phyloP scores from a whole-genome alignment of 2,329 filamentous ascomycete species.

The Ceratocystis cubensis region DNA sequence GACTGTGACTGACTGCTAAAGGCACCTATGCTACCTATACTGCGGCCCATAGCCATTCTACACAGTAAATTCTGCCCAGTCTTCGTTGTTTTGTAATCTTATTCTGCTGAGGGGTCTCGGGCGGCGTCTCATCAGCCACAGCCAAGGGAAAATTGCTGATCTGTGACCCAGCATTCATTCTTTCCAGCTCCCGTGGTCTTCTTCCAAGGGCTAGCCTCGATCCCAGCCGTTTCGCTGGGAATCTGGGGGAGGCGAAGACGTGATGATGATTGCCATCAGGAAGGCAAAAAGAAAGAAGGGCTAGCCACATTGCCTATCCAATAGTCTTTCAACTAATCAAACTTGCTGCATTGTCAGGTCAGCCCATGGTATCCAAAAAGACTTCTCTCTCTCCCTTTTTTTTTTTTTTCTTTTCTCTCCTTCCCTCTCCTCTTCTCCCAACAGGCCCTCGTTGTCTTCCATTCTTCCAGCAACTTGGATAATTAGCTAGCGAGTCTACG shows the following conservation, averaged over 20 bases:
- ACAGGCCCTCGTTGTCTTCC: neutral
- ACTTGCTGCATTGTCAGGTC: no score
- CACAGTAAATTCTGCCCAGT: no score
- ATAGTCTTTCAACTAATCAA: neutral
- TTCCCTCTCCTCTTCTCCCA: neutral
- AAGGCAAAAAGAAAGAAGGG: neutral
- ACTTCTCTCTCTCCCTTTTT: neutral
- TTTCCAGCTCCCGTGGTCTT: neutral
- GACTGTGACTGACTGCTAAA: no score
- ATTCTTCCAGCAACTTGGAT: neutral
- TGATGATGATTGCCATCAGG: neutral
- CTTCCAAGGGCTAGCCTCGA: neutral
- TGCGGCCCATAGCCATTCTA: no score
- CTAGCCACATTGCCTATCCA: neutral
- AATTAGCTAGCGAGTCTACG: neutral
- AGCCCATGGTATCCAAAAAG: no score
- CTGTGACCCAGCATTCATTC: neutral
- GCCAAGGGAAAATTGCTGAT: no score
- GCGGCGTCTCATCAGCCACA: no score
- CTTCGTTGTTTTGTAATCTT: no score
- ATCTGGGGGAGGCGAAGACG: constrained; percentile 4
- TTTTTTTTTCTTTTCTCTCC: neutral
- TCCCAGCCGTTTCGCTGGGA: neutral
- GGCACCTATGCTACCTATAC: no score
- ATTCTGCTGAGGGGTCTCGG: no score